Evolutionary conservation across 1,139 yeast species (phyloP).

Genomic region (Zygoascus hellenicus): DNA sequence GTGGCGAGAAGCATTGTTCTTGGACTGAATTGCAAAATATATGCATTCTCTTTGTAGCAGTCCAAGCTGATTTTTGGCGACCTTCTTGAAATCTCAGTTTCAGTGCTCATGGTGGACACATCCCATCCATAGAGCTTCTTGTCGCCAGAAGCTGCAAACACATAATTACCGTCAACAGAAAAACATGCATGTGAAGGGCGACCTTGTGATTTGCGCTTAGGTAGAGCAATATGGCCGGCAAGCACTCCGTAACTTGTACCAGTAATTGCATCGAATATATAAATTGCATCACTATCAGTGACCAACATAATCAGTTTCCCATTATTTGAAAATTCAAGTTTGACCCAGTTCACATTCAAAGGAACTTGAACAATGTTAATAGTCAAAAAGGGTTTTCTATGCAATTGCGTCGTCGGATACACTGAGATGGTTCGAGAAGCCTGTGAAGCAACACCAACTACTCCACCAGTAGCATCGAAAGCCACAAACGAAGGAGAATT

Average conservation of each 20-base stretch:
- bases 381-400: constrained; percentile 48
- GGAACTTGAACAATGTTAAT: constrained; percentile 35
- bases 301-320: constrained; percentile 69
- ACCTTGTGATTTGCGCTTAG: constrained; percentile 20
- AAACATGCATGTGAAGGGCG: constrained; percentile 48
- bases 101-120: constrained; percentile 11
- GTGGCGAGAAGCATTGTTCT: constrained; percentile 69
- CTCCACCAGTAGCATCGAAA: constrained; percentile 77
- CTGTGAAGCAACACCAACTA: constrained; percentile 66
- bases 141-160: constrained; percentile 56
- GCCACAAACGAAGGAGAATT: constrained; percentile 56
- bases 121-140: constrained; percentile 61
- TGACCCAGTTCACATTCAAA: constrained; percentile 47
- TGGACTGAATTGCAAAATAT: constrained; percentile 70
- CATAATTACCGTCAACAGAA: constrained; percentile 76
- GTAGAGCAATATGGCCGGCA: constrained; percentile 41
- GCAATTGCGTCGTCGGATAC: constrained; percentile 55
- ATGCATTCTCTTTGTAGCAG: constrained; percentile 31
- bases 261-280: constrained; percentile 64
- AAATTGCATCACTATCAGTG: constrained; percentile 49
- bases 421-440: constrained; percentile 46
- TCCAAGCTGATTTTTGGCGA: constrained; percentile 30
- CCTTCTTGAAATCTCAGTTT: constrained; percentile 6
- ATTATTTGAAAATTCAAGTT: constrained; percentile 76
- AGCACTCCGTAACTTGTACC: constrained; percentile 55